phyloP scores from a whole-genome alignment of 169 alveolate species.

The Theileria luwenshuni region DNA sequence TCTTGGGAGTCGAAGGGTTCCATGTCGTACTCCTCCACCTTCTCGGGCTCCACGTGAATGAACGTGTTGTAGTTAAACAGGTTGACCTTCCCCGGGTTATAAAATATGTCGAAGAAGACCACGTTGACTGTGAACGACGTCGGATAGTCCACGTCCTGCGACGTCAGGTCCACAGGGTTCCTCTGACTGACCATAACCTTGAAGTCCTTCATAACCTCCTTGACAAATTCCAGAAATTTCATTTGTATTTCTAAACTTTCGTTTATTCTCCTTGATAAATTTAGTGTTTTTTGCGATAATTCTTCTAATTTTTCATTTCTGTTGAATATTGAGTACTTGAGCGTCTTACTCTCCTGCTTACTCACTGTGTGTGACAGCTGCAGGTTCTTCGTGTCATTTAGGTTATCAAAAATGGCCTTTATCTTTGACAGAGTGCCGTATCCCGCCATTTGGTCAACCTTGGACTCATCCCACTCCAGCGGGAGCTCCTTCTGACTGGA shows the following conservation, averaged over 20 bases:
- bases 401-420: conserved; percentile 29
- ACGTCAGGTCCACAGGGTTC: conserved; percentile 58
- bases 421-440: conserved; percentile 35
- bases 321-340: conserved; percentile 50
- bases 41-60: conserved; percentile 1
- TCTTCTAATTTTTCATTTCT: conserved; percentile 47
- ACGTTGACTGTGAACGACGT: conserved; percentile 52
- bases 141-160: conserved; percentile 69
- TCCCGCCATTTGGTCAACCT: conserved; percentile 38
- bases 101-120: conserved; percentile 51
- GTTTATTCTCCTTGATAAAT: conserved; percentile 12
- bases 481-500: conserved; percentile 55
- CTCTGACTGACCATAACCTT: conserved; percentile 53
- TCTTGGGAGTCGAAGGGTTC: conserved; percentile 5
- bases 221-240: conserved; percentile 35
- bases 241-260: conserved; percentile 35
- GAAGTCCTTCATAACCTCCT: conserved; percentile 53
- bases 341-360: conserved; percentile 28
- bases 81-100: background rate
- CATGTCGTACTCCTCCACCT: background rate
- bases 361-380: conserved; percentile 53
- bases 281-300: conserved; percentile 33
- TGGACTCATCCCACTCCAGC: conserved; percentile 66
- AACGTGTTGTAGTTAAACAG: conserved; percentile 6
- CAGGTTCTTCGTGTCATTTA: conserved; percentile 28